Conservation (phyloP, 345 rosid genomes). For the Orychophragmus violaceus region DNA sequence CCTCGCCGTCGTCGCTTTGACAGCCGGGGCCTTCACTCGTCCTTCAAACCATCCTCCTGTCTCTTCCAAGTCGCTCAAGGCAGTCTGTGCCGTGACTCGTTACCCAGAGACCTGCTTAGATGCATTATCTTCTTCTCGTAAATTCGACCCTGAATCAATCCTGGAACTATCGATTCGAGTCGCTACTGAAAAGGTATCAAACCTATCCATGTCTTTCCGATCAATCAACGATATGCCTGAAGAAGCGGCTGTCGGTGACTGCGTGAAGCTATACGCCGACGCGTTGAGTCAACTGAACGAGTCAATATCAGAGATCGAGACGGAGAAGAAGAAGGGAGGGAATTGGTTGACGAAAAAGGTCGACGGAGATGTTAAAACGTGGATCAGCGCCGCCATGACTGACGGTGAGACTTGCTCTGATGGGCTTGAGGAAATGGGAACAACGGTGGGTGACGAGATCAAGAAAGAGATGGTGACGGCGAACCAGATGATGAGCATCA, state of each 20-base stretch:
- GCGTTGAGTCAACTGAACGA: constrained; percentile 51
- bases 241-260: constrained; percentile 54
- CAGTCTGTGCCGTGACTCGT: constrained; percentile 53
- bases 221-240: constrained; percentile 36
- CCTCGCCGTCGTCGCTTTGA: constrained; percentile 30
- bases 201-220: constrained; percentile 29
- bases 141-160: constrained; percentile 50
- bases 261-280: constrained; percentile 42
- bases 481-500: constrained; percentile 49
- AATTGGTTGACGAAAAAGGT: constrained; percentile 35
- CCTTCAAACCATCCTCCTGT: constrained; percentile 23
- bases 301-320: constrained; percentile 35
- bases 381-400: constrained; percentile 69
- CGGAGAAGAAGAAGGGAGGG: constrained; percentile 29
- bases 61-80: constrained; percentile 37
- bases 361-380: constrained; percentile 58
- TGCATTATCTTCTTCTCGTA: constrained; percentile 39
- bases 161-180: constrained; percentile 48
- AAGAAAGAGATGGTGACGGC: constrained; percentile 38
- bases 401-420: constrained; percentile 64
- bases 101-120: constrained; percentile 58
- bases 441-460: constrained; percentile 39
- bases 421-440: constrained; percentile 67
- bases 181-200: constrained; percentile 32
- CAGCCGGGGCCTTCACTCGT: constrained; percentile 34